A percentile compares a stretch with the other conserved stretches of the same genome.
These are phyloP conservation scores for Scedosporium boydii DNA, from an alignment of 2,329 filamentous ascomycete species.

Conservation along the genomic window DNA sequence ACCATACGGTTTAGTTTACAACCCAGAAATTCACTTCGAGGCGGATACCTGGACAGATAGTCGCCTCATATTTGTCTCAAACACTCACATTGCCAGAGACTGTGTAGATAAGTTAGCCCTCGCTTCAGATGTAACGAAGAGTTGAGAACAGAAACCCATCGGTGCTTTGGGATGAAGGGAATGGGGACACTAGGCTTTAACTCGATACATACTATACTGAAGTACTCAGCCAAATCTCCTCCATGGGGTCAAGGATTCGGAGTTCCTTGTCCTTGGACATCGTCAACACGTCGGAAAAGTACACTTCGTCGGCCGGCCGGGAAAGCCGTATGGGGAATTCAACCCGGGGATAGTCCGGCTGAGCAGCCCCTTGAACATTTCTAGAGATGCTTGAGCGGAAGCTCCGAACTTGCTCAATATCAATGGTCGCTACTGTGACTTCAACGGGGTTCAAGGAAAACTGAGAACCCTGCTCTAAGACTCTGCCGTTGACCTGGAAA, in stretches of 20 bases:
- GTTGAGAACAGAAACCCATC: too few species aligned
- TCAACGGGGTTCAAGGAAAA: slow-evolving; percentile 57
- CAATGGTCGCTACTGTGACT: slow-evolving; percentile 55
- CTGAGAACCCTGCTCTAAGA: slow-evolving; percentile 53
- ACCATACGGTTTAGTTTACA: slow-evolving; percentile 17
- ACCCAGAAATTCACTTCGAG: too few species aligned
- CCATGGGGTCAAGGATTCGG: slow-evolving; percentile 18
- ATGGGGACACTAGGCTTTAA: neutral
- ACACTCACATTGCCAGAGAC: slow-evolving; percentile 2
- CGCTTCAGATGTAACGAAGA: too few species aligned
- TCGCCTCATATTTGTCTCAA: too few species aligned
- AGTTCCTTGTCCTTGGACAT: slow-evolving; percentile 12
- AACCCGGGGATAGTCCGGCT: slow-evolving; percentile 20
- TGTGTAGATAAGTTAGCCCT: neutral
- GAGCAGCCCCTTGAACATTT: slow-evolving; percentile 45
- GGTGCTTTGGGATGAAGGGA: too few species aligned
- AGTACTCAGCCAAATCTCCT: slow-evolving; percentile 20
- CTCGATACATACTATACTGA: slow-evolving; percentile 11
- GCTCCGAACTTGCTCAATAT: slow-evolving; percentile 61
- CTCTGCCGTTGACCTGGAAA: slow-evolving; percentile 43
- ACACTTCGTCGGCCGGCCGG: slow-evolving; percentile 16
- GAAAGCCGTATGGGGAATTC: slow-evolving; percentile 19
- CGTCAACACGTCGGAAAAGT: slow-evolving; percentile 19
- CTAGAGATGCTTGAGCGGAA: slow-evolving; percentile 48
- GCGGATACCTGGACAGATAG: too few species aligned